Evolutionary conservation across 129 eudicot genomes (phyloP).

Genomic region (Escallonia rubra): DNA sequence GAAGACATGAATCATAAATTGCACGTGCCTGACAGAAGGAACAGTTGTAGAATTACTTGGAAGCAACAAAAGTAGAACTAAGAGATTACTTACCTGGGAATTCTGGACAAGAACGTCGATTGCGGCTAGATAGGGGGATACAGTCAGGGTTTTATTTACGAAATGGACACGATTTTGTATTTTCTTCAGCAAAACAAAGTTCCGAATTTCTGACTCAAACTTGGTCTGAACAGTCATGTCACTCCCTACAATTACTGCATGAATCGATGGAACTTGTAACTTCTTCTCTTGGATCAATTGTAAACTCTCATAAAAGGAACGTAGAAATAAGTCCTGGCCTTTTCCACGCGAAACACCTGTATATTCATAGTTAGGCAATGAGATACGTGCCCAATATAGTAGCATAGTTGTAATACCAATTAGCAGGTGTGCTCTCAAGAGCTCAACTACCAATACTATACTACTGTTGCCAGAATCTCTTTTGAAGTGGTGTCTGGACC

Average conservation of each 20-base stretch:
- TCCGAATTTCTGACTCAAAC: slow-evolving; percentile 71
- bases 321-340: slow-evolving; percentile 88
- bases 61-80: background rate
- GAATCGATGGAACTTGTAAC: slow-evolving; percentile 70
- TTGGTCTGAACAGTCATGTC: slow-evolving; percentile 75
- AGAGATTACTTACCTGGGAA: slow-evolving; percentile 55
- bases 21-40: background rate
- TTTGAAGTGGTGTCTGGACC: slow-evolving; percentile 5
- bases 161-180: slow-evolving; percentile 72
- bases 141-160: slow-evolving; percentile 79
- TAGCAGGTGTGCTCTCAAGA: too few species aligned
- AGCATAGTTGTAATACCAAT: background rate
- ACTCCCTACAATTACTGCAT: slow-evolving; percentile 73
- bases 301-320: slow-evolving; percentile 65
- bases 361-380: background rate
- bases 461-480: too few species aligned
- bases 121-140: slow-evolving; percentile 84
- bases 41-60: background rate
- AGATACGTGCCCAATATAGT: too few species aligned
- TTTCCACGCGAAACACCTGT: slow-evolving; percentile 94
- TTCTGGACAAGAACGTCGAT: slow-evolving; percentile 91
- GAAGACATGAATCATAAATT: background rate
- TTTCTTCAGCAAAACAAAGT: slow-evolving; percentile 58
- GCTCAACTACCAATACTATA: too few species aligned
- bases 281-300: slow-evolving; percentile 62